Base-by-base conservation (phyloP, 306 rosid genomes). In the Lathyrus aphaca region DNA sequence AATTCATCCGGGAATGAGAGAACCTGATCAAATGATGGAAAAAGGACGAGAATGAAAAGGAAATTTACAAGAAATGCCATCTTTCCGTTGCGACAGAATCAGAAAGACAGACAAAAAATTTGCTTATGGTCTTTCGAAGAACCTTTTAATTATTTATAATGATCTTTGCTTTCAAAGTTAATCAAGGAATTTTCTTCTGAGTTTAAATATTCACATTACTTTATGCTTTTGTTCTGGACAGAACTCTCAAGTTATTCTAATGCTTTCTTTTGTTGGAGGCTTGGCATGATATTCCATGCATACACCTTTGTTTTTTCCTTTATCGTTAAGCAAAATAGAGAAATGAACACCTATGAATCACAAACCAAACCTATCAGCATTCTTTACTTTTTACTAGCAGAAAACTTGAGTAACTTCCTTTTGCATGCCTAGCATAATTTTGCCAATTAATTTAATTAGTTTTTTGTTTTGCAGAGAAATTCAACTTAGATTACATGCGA, bases 211-310 rank as follows among this genome's bases (percentile, higher is more conserved):
- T 79, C 72, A 44, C 73, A 67, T 81, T 75, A 56, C 79, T 73
- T 83, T 71, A 66, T 81, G 84, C 86, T 73, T 84, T 84, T 79
- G 79, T 57, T 71, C n/a, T 35, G 11, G 71, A 54, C 83, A 66
- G 63, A 71, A 73, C 80, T 15, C 15, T 21, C 83, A 86, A 73
- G 79, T 85, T 76, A 82, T 82, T 68, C 83, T 8, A 74, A 82
- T 90, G 82, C 96, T 84, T 86, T 85, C 96, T 77, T 83, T 57
- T 51, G 74, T 9, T 27, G 73, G 82, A 74, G 73, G 82, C 45
- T 75, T 54, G 80, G 73, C 71, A 78, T 73, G 70, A 67, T 78
- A 84, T 86, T 88, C 90, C 60, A 55, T 3, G 23, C 69, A 21
- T 50, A 16, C 11, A 27, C 68, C 60, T 45, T 43, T 19, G 40